These are phyloP conservation scores for Fragilariopsis cylindrus DNA, from an alignment of 108 stramenopile species.

Conservation along the genomic window DNA sequence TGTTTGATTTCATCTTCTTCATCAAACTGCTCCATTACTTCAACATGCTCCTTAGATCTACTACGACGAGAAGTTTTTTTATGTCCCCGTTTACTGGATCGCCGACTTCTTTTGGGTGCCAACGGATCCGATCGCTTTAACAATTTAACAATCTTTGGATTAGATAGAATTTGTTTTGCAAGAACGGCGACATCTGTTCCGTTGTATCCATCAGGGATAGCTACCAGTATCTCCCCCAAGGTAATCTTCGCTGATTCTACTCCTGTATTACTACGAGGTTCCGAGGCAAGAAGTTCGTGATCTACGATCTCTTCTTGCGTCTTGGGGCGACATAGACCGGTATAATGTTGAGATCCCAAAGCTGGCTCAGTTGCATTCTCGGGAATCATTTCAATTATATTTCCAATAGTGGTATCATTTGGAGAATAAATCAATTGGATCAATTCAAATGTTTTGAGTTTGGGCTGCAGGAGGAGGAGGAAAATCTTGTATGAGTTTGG, in stretches of 20 bases:
- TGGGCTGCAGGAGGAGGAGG: slow-evolving; percentile 50
- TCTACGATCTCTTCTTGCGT: slow-evolving; percentile 37
- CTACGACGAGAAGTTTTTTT: slow-evolving; percentile 6
- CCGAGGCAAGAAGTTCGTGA: slow-evolving; percentile 28
- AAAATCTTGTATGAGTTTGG: slow-evolving; percentile 50
- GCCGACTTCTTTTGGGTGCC: slow-evolving; percentile 29
- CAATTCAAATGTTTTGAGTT: slow-evolving; percentile 55
- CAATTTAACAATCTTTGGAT: slow-evolving; percentile 50
- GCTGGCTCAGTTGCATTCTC: slow-evolving; percentile 54
- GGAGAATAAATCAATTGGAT: slow-evolving; percentile 52
- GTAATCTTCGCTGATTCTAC: slow-evolving; percentile 40
- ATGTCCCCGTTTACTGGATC: slow-evolving; percentile 1
- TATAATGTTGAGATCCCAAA: slow-evolving; percentile 46
- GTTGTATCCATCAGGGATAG: slow-evolving; percentile 51
- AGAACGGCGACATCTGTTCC: slow-evolving; percentile 32
- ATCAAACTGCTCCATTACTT: slow-evolving; percentile 38
- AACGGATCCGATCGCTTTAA: slow-evolving; percentile 50
- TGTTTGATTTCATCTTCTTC: slow-evolving; percentile 30
- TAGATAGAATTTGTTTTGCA: slow-evolving; percentile 49
- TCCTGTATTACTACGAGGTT: slow-evolving; percentile 3
- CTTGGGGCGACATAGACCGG: slow-evolving; percentile 54
- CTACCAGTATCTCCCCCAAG: slow-evolving; percentile 59
- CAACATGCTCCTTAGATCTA: slow-evolving; percentile 20
- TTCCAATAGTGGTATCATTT: slow-evolving; percentile 49
- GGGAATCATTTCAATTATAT: slow-evolving; percentile 53